These are phyloP conservation scores for Polyporus tsugae DNA, from an alignment of 1,284 basidiomycete genomes.

Conservation along the genomic window DNA sequence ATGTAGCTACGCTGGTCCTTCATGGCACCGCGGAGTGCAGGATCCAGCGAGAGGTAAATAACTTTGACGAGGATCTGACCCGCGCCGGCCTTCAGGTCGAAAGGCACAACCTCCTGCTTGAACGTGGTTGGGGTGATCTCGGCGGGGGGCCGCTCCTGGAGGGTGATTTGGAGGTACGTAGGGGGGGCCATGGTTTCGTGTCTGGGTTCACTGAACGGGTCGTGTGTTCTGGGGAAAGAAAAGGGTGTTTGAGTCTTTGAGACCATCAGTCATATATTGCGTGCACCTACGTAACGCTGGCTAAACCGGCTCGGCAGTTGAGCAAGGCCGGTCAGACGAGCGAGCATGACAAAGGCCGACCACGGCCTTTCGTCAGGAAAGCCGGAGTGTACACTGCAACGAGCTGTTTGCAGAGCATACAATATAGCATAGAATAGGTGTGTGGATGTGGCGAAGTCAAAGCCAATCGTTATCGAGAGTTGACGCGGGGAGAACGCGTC, in stretches of 20 bases:
- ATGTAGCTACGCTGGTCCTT: constrained; percentile 74
- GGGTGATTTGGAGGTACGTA: constrained; percentile 72
- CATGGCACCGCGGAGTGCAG: constrained; percentile 88
- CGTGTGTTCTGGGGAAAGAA: neutral
- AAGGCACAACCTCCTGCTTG: constrained; percentile 63
- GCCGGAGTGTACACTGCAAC: neutral
- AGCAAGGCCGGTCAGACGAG: constrained; percentile 7
- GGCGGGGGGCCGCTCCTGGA: constrained; percentile 74
- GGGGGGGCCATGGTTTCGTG: constrained; percentile 40
- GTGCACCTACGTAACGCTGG: neutral
- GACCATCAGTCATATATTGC: neutral
- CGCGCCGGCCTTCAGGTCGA: constrained; percentile 61
- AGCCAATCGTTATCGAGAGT: neutral
- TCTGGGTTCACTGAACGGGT: neutral
- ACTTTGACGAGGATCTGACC: constrained; percentile 77
- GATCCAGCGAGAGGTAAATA: constrained; percentile 82
- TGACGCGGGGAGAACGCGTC: constrained; percentile 16
- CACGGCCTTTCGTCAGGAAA: neutral
- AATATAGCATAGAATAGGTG: no score
- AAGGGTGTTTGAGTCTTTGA: constrained; percentile 5
- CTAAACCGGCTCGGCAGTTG: constrained; percentile 9
- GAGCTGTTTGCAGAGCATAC: neutral
- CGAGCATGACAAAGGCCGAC: neutral
- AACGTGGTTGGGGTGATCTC: constrained; percentile 79
- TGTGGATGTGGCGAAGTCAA: no score